Evolutionary conservation across 139 green algal genomes (phyloP).

Genomic region (Auxenochlorella pyrenoidosa): DNA sequence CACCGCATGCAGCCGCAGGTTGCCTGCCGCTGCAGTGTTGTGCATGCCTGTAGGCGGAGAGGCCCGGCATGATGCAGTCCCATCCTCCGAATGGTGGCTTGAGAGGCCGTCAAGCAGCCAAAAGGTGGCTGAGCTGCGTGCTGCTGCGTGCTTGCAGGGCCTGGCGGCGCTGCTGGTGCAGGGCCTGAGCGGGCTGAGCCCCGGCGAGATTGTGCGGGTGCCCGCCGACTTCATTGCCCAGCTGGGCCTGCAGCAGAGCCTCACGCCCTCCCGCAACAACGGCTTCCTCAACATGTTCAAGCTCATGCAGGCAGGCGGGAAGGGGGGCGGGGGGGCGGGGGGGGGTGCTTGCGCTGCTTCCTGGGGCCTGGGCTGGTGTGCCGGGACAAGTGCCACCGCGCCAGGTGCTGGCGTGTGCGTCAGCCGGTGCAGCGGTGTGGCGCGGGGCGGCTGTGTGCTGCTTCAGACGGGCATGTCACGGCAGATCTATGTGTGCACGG

Average conservation of each 20-base stretch:
- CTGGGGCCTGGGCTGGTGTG: too few relatives aligned
- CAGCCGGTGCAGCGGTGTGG: too few relatives aligned
- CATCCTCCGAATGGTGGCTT: too few relatives aligned
- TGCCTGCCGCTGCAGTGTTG: not conserved
- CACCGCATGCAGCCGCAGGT: not conserved
- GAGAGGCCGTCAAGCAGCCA: not conserved
- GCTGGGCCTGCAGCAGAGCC: constrained; percentile 93
- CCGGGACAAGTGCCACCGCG: too few relatives aligned
- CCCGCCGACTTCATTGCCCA: constrained; percentile 87
- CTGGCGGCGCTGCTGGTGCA: constrained; percentile 91
- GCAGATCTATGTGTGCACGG: too few relatives aligned
- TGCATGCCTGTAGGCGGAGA: too few relatives aligned
- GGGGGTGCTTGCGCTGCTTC: not conserved
- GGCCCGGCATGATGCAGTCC: too few relatives aligned
- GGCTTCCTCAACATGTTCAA: constrained; percentile 98
- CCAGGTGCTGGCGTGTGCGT: too few relatives aligned
- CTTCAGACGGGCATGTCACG: too few relatives aligned
- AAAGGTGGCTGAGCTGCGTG: not conserved
- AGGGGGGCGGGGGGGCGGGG: not conserved
- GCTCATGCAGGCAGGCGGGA: constrained; percentile 45
- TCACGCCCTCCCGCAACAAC: constrained; percentile 98
- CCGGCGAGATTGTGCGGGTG: constrained; percentile 71
- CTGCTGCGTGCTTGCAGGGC: constrained; percentile 56
- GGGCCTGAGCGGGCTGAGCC: constrained; percentile 87
- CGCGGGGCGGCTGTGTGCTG: too few relatives aligned